Evolutionary conservation across 2,329 filamentous ascomycete genomes (phyloP).

Genomic region (Aspergillus brunneoviolaceus): DNA sequence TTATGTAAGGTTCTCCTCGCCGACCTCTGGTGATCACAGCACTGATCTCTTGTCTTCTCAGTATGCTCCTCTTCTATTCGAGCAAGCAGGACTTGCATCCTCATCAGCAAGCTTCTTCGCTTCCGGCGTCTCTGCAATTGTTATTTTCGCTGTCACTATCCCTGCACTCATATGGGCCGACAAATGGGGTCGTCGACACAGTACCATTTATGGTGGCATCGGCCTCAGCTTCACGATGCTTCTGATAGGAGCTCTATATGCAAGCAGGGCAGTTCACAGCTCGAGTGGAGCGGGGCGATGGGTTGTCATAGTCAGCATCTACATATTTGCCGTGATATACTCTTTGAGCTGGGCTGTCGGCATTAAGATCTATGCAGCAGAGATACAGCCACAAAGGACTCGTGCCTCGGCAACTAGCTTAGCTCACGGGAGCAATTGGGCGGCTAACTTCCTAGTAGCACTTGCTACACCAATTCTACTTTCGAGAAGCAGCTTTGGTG

Average conservation of each 20-base stretch:
- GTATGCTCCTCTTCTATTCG: conserved; percentile 62
- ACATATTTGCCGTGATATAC: conserved; percentile 30
- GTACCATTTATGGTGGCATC: conserved; percentile 55
- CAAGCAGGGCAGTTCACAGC: conserved; percentile 30
- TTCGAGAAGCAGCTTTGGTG: conserved; percentile 44
- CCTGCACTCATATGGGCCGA: conserved; percentile 59
- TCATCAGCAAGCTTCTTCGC: conserved; percentile 59
- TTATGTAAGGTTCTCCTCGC: conserved; percentile 49
- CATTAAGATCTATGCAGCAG: conserved; percentile 57
- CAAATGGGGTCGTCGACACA: conserved; percentile 57
- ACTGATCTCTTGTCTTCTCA: conserved; percentile 21
- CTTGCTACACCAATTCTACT: conserved; percentile 47
- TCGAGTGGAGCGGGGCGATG: conserved; percentile 30
- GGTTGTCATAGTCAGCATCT: conserved; percentile 31
- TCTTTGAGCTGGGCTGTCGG: conserved; percentile 54
- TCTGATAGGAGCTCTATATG: conserved; percentile 36
- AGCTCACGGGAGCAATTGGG: conserved; percentile 55
- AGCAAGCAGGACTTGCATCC: conserved; percentile 58
- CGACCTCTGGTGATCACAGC: not conserved
- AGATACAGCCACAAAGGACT: conserved; percentile 58
- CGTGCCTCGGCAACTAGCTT: conserved; percentile 56
- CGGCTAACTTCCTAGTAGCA: conserved; percentile 47
- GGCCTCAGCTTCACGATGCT: conserved; percentile 45
- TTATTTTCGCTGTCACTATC: conserved; percentile 59
- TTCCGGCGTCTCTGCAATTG: conserved; percentile 59